phyloP scores from a whole-genome alignment of 176 grass and related monocot genomes.

The Alopecurus myosuroides region DNA sequence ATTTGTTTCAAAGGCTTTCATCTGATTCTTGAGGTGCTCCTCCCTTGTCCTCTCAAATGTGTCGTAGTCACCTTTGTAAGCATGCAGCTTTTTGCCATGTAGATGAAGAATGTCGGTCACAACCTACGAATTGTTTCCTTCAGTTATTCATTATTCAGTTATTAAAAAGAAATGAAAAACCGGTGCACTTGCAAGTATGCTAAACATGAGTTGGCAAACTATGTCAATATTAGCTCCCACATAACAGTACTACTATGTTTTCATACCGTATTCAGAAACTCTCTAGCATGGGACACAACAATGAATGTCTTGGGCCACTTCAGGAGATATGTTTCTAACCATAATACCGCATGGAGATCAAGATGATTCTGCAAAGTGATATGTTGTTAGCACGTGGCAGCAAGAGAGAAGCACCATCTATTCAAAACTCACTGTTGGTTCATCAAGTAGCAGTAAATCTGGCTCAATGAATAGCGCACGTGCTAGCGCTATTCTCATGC shows the following conservation, averaged over 20 bases:
- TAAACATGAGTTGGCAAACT: background rate
- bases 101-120: slow-evolving; percentile 96
- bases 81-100: slow-evolving; percentile 67
- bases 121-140: slow-evolving; percentile 45
- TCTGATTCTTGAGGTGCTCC: slow-evolving; percentile 88
- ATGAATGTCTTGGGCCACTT: slow-evolving; percentile 99
- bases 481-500: slow-evolving; percentile 94
- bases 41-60: slow-evolving; percentile 89
- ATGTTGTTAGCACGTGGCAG: slow-evolving; percentile 14
- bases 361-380: slow-evolving; percentile 79
- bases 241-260: background rate
- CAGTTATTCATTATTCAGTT: slow-evolving; percentile 28
- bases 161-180: background rate
- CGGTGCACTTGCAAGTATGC: background rate
- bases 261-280: slow-evolving; percentile 93
- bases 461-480: slow-evolving; percentile 95
- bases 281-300: slow-evolving; percentile 93
- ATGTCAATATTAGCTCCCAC: slow-evolving; percentile 1
- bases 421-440: slow-evolving; percentile 70
- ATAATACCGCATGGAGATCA: slow-evolving; percentile 97
- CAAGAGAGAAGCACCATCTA: background rate
- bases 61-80: slow-evolving; percentile 98
- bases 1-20: slow-evolving; percentile 85
- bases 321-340: slow-evolving; percentile 86
- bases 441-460: slow-evolving; percentile 95